Conservation (phyloP, 768 basidiomycete genomes). For the Rhizopogon sp. region DNA sequence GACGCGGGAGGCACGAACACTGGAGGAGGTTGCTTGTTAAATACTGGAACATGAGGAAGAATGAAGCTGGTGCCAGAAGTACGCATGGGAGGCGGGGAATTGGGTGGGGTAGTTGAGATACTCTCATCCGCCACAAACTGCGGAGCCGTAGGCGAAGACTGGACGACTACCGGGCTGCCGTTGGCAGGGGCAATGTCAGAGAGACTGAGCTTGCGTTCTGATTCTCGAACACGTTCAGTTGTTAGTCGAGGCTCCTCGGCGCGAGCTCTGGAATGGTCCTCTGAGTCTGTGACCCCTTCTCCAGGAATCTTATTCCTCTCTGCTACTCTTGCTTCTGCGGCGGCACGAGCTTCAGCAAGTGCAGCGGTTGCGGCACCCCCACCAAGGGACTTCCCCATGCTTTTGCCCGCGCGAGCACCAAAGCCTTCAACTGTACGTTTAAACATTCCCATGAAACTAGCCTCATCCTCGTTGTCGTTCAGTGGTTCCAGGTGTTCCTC, state of each 20-base stretch:
- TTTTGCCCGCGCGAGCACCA: conserved; percentile 53
- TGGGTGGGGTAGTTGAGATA: conserved; percentile 51
- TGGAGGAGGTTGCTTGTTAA: conserved; percentile 46
- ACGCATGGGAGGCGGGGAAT: conserved; percentile 42
- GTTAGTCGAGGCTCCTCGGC: neutral
- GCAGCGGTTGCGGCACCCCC: conserved; percentile 47
- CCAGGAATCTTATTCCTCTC: conserved; percentile 51
- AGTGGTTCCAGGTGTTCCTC: conserved; percentile 15
- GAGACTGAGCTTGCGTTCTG: conserved; percentile 43
- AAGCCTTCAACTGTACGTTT: conserved; percentile 71
- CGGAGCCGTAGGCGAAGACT: conserved; percentile 4
- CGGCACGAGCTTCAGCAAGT: conserved; percentile 62
- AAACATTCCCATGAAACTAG: conserved; percentile 56
- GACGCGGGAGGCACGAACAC: conserved; percentile 22
- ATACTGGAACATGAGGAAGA: conserved; percentile 43
- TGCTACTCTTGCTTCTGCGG: conserved; percentile 63
- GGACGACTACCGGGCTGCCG: conserved; percentile 24
- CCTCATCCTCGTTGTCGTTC: conserved; percentile 25
- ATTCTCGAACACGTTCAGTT: conserved; percentile 9
- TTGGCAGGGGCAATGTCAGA: conserved; percentile 53
- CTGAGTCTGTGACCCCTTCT: conserved; percentile 17
- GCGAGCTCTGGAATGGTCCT: conserved; percentile 19
- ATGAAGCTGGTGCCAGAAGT: conserved; percentile 20
- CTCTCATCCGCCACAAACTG: conserved; percentile 26
- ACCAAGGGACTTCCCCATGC: conserved; percentile 59